Base-by-base conservation (phyloP, 768 basidiomycete genomes). In the Auricularia heimuer region DNA sequence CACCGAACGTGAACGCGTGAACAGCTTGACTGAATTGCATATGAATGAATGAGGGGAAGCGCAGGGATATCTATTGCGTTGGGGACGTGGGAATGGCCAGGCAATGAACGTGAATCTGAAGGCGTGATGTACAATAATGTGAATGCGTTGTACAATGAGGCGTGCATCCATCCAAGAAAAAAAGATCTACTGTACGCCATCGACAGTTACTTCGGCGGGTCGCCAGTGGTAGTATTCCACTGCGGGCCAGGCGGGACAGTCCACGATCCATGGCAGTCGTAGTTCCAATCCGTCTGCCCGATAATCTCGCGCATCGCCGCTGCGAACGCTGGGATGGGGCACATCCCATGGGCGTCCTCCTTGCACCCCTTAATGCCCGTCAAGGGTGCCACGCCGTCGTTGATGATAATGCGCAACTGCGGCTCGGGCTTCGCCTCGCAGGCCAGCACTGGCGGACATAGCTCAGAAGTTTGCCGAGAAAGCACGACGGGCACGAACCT, bases 171-270 rank as follows among this genome's bases (percentile, higher is more conserved):
- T 29, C 29, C 29, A 29, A 29, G 29, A 29, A 29, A 2, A 3
- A 29, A 29, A 7, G 3, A 42, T 42, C 39, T 14, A 42, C 39
- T 42, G 8, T 42, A 7, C 39, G 29, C 29, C 7, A 42, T 0
- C 3, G 8, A 11, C 47, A 0, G 3, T 1, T 8, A 18, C 47
- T 34, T 56, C 6, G 88, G 87, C 18, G 84, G 78, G 47, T 85
- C 81, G n/a, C 90, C 90, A 1, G 81, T 86, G 7, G 83, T 83
- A 6, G 90, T 92, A 70, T 85, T 81, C 91, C 91, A 94, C 2
- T 74, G 79, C 0, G 77, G 70, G 0, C 90, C 90, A 18, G 78
- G 75, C 0, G 88, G 87, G 0, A 94, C 80, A 0, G 75, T 75
- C 90, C 92, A 96, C 68, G 89, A 79, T 2, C 88, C 90, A 63